phyloP scores from a whole-genome alignment of 768 basidiomycete species.

The Leccinum subgranulosum region DNA sequence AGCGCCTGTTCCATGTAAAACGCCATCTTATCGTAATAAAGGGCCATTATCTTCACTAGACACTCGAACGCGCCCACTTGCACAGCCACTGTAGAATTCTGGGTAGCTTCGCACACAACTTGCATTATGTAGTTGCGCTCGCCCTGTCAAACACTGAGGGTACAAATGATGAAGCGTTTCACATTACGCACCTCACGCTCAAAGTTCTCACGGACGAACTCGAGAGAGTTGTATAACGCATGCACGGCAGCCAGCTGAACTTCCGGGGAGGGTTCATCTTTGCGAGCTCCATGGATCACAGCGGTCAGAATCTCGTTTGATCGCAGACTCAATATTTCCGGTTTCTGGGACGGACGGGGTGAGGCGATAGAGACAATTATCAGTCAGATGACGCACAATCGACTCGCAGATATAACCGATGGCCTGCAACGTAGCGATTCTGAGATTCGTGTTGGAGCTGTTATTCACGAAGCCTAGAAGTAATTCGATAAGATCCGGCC shows the following conservation, averaged over 20 bases:
- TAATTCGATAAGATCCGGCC: constrained; percentile 87
- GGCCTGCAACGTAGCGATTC: constrained; percentile 86
- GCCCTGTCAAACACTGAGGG: constrained; percentile 52
- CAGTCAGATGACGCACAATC: constrained; percentile 62
- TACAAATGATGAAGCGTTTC: not conserved
- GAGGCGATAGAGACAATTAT: constrained; percentile 3
- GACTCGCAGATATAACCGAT: constrained; percentile 98
- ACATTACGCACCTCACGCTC: constrained; percentile 78
- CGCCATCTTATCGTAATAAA: constrained; percentile 99
- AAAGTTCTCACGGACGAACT: constrained; percentile 97
- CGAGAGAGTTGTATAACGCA: constrained; percentile 91
- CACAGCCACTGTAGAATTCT: constrained; percentile 71
- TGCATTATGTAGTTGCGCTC: constrained; percentile 99
- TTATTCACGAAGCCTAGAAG: constrained; percentile 86
- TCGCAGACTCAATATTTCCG: constrained; percentile 82
- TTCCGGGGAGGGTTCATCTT: constrained; percentile 87
- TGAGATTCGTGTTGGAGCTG: constrained; percentile 64
- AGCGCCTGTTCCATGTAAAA: constrained; percentile 99
- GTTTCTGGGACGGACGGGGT: constrained; percentile 56
- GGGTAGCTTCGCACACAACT: constrained; percentile 97
- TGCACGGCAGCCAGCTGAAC: constrained; percentile 93
- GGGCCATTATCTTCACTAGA: constrained; percentile 92
- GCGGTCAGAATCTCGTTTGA: constrained; percentile 98
- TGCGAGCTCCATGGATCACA: constrained; percentile 96
- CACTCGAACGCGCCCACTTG: constrained; percentile 98